These are phyloP conservation scores for Cystobasidium ongulense DNA, from an alignment of 768 basidiomycete genomes.

Conservation along the genomic window DNA sequence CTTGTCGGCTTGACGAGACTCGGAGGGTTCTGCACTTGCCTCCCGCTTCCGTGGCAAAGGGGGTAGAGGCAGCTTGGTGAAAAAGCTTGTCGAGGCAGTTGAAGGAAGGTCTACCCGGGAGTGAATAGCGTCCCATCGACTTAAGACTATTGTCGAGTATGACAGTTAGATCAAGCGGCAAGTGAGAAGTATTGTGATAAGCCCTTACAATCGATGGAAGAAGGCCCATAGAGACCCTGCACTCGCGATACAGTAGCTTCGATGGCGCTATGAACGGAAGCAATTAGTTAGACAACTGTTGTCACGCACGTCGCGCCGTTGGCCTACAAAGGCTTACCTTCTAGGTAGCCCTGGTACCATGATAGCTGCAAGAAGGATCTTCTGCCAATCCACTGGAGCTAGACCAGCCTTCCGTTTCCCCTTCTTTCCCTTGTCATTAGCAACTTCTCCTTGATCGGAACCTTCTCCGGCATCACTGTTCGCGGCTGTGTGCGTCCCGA, in stretches of 20 bases:
- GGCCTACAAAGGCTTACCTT: not conserved
- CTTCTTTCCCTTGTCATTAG: not conserved
- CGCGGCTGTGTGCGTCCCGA: not conserved
- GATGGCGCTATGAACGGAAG: not conserved
- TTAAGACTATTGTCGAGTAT: not conserved
- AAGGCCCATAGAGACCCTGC: not conserved
- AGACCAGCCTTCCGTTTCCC: not conserved
- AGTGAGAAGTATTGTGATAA: not conserved
- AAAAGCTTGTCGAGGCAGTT: too few relatives aligned
- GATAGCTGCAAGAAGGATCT: constrained; percentile 8
- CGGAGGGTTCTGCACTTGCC: not conserved
- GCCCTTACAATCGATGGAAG: not conserved
- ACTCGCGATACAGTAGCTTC: not conserved
- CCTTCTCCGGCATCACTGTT: not conserved
- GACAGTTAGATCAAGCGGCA: not conserved
- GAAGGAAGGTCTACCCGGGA: not conserved
- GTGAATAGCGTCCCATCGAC: not conserved
- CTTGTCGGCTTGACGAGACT: not conserved
- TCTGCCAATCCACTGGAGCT: constrained; percentile 13
- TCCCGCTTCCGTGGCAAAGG: not conserved
- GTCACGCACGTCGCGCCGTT: not conserved
- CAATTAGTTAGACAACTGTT: too few relatives aligned
- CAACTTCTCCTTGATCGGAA: not conserved
- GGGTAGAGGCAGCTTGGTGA: not conserved
- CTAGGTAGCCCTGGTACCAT: not conserved